phyloP scores from a whole-genome alignment of 192 early-diverging fungal species.

The Dissophora ornata region DNA sequence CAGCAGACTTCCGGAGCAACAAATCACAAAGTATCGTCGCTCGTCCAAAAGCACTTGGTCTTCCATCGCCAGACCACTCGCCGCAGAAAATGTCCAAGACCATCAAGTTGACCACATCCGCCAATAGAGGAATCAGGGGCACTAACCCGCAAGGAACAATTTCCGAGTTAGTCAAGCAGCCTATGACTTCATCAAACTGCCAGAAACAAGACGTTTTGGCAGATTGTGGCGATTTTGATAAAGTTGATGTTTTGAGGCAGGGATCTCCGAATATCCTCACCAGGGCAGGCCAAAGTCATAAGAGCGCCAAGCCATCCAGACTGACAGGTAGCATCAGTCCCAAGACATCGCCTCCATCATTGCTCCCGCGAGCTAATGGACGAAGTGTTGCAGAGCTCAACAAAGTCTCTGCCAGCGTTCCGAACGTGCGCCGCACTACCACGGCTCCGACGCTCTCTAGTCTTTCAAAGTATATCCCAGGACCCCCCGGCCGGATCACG shows the following conservation, averaged over 20 bases:
- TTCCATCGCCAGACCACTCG: conserved; percentile 4
- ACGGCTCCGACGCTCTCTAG: conserved; percentile 11
- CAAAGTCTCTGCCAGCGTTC: no score
- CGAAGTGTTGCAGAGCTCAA: no score
- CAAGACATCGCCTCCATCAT: no score
- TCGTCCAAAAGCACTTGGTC: no score
- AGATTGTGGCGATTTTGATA: conserved; percentile 16
- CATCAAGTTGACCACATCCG: neutral
- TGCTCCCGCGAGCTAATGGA: no score
- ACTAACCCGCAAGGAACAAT: conserved; percentile 1
- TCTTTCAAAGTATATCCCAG: conserved; percentile 30
- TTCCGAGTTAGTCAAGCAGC: neutral
- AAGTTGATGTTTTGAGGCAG: no score
- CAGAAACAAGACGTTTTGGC: conserved; percentile 43
- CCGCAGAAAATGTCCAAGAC: neutral
- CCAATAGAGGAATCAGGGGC: neutral
- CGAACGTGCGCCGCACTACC: no score
- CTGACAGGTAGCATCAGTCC: no score
- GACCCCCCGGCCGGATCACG: conserved; percentile 12
- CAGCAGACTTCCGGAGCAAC: neutral
- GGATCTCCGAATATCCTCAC: conserved; percentile 1
- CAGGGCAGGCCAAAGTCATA: no score
- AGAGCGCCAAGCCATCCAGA: no score
- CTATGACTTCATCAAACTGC: conserved; percentile 1
- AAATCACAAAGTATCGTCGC: no score